Evolutionary conservation across 1,284 basidiomycete genomes (phyloP), one percentile per base, ranked within the genome.

Genomic region (Golubevia sp.): DNA sequence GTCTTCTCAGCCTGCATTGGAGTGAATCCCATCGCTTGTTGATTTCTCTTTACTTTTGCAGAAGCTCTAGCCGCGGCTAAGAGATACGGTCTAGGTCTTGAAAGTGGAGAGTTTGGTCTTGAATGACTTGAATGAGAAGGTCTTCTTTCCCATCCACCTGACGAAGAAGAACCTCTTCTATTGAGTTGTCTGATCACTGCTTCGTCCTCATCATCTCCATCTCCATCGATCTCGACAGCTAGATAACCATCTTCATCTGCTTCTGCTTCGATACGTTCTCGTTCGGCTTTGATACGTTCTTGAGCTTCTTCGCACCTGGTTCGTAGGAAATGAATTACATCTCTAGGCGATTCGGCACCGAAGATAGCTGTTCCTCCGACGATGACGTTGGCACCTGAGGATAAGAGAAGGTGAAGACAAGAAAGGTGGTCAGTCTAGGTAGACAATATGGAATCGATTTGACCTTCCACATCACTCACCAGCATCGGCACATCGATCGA

Each of bases 281-380:
- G 65, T 61, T 82, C 77, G 24, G 60, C 62, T 48, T 72, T 67
- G 62, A 83, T 82, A 13, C 75, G 60, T 50, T 71, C 79, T 52
- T 83, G 80, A 0, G 80, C 79, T 53, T 73, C 76, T 52, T 80
- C 76, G 62, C 79, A 81, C 18, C 71, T 50, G 18, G 54, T 65
- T 1, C 80, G 59, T 24, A 82, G 56, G 54, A 73, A 80, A 11
- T 61, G 58, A 57, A 97, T 96, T 50, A 94, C 92, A 51, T 88
- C 84, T 66, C 91, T 90, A 0, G 97, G 92, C 72, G 91, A 87
- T 20, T 88, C 84, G 18, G 94, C 90, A 55, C 89, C 90, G 81
- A 99, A 99, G 73, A 99, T 91, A 13, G 97, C 95, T 6, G 94
- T 98, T 20, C 97, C 97, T 7, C 97, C 96, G 13, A 99, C 97